Evolutionary conservation across 1,284 basidiomycete genomes (phyloP), one percentile per base, ranked within the genome.

Genomic region (Austroboletus novae-zelandiae): DNA sequence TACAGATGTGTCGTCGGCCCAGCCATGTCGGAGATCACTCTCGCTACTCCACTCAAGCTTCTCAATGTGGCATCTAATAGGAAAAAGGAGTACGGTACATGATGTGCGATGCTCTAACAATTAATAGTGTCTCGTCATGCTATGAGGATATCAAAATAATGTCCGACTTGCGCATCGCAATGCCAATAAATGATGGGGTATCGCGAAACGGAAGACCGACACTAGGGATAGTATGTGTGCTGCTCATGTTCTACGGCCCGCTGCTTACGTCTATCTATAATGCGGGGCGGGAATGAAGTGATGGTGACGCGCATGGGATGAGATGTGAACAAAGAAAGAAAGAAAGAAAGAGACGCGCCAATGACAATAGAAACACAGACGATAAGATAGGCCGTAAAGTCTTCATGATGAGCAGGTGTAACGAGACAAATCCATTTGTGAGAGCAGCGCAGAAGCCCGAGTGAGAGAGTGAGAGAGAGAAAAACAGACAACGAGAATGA

Each of bases 51-150:
- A 13, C 49, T 59, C 58, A 48, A 23, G 30, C 52, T 50, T 56
- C 52, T 31, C 23, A 53, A 32, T 47, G 39, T 54, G 55, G 44
- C 47, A 53, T 57, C 37, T 23, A 64, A 66, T 62, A 65, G 47
- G 43, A 62, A 50, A 57, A 50, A 55, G 40, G 42, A 73, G 73
- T 77, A 78, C 70, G 70, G 71, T 78, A 79, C 77, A 79, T 61
- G 72, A 69, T 74, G 66, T 78, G 77, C 79, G 78, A 78, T 80
- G 77, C 79, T 79, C 77, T 80, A 79, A 73, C 75, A 75, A 70
- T 76, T 72, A 71, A 66, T 62, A 67, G 51, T 80, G 77, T 80
- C 78, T 80, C 79, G 78, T 79, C 64, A 75, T 78, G 74, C 76
- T 76, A 75, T 62, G 70, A 68, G 68, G 66, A 74, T 75, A 75